Evolutionary conservation across 2,329 filamentous ascomycete genomes (phyloP), one percentile per base, ranked within the genome.

Genomic region (Botrytis hyacinthi): DNA sequence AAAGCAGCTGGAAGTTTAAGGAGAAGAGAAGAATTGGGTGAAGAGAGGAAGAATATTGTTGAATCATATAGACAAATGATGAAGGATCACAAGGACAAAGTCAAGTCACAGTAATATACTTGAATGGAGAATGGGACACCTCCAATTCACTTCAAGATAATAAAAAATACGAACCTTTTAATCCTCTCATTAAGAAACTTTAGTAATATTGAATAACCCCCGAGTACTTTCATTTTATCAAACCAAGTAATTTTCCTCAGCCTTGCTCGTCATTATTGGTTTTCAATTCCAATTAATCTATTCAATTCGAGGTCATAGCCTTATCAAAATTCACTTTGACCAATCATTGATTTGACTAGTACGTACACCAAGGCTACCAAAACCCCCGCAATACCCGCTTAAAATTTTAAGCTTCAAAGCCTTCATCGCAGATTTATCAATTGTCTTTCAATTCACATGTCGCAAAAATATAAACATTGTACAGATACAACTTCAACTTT

Each of bases 31-130:
- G 92, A 94, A 82, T 80, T 95, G 73, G 89, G 90, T n/a, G 87
- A 84, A 68, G 89, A 91, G 77, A 86, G 93, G 76, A 86, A 86
- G 80, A 89, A 87, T 72, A 89, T 95, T n/a, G 90, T 95, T 73
- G 91, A 92, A 77, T 86, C 88, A 61, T 95, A 95, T 81, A 85
- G 93, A 75, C 87, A 87, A 76, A 84, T 93, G 84, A 93, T 94
- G 90, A 86, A 86, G 54, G 84, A 84, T 74, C 87, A 78, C 48
- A 73, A 57, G 66, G 73, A 48, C 14, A 69, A 73, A 46, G 44
- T 16, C 32, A 68, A 46, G 26, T 40, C 42, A 20, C 66, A 61
- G 62, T 69, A 32, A 69, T 57, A 69, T 44, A 57, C 26, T 18
- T n/a, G 37, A 40, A 40, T 16, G 46, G 8, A 54, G 37, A 40